Conservation (phyloP, 2,329 filamentous ascomycete genomes). For the Xylariaceae sp. region DNA sequence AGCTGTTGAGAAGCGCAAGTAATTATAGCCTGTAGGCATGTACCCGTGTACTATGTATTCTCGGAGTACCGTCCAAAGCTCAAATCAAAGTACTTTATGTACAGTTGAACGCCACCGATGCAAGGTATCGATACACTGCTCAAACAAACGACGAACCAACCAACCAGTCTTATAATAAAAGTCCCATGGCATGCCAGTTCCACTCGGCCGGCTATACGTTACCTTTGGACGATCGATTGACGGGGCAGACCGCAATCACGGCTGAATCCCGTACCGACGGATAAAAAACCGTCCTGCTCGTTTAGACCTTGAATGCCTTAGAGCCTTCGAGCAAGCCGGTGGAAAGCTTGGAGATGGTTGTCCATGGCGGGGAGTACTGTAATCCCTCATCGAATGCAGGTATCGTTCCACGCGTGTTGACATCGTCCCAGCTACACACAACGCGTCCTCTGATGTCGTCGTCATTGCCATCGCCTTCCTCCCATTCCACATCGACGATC, state of each 20-base stretch:
- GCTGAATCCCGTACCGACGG: not conserved
- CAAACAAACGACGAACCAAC: not conserved
- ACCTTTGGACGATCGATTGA: not conserved
- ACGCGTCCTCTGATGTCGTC: slow-evolving; percentile 57
- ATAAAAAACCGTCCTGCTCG: not conserved
- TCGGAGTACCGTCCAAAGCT: not conserved
- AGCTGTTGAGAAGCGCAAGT: not conserved
- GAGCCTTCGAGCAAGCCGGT: slow-evolving; percentile 80
- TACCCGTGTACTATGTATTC: not conserved
- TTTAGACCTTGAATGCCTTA: slow-evolving; percentile 54
- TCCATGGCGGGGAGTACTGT: slow-evolving; percentile 76
- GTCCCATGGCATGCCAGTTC: not conserved
- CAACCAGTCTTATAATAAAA: not conserved
- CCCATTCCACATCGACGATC: slow-evolving; percentile 70
- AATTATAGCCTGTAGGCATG: not conserved
- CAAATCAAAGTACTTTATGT: not conserved
- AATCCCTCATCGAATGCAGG: slow-evolving; percentile 79
- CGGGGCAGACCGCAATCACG: not conserved
- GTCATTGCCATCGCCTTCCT: slow-evolving; percentile 35
- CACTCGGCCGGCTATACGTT: not conserved
- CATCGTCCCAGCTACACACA: slow-evolving; percentile 84
- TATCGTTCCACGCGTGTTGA: slow-evolving; percentile 65
- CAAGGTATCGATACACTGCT: slow-evolving; percentile 12
- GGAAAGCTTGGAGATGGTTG: slow-evolving; percentile 66
- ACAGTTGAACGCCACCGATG: slow-evolving; percentile 17